A percentile compares a stretch with the other conserved stretches of the same genome.
These are phyloP conservation scores for Boletellus emodensis DNA, from an alignment of 768 basidiomycete species.

Conservation along the genomic window DNA sequence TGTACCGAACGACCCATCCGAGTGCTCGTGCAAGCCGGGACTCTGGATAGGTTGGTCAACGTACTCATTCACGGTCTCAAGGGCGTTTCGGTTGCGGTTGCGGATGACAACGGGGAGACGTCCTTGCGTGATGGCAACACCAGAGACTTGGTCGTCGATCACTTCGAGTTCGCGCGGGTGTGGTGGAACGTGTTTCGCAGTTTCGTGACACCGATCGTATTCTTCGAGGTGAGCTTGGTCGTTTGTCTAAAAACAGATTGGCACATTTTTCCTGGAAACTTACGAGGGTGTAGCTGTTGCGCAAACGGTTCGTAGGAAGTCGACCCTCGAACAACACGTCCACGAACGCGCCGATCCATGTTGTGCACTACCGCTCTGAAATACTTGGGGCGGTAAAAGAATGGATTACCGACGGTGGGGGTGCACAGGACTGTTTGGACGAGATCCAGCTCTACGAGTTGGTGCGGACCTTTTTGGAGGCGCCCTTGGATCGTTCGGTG, in stretches of 20 bases:
- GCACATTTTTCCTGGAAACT: background rate
- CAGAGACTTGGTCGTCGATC: constrained; percentile 67
- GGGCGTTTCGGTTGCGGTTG: constrained; percentile 73
- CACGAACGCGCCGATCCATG: constrained; percentile 42
- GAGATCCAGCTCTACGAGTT: constrained; percentile 60
- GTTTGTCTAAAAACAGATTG: background rate
- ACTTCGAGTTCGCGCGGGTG: constrained; percentile 64
- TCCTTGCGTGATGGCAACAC: constrained; percentile 71
- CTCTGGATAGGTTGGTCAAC: constrained; percentile 67
- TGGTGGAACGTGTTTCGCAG: constrained; percentile 87
- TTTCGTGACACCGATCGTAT: constrained; percentile 74
- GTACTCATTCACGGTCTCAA: constrained; percentile 75
- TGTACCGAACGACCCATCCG: constrained; percentile 70
- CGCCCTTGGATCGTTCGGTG: constrained; percentile 48
- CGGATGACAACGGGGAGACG: constrained; percentile 87
- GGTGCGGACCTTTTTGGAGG: constrained; percentile 57
- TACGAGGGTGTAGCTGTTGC: constrained; percentile 50
- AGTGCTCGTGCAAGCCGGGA: constrained; percentile 75
- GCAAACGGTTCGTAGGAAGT: constrained; percentile 65
- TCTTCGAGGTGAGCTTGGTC: constrained; percentile 66
- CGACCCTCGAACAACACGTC: constrained; percentile 41
- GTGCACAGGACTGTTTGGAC: constrained; percentile 76
- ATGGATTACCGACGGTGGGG: constrained; percentile 71
- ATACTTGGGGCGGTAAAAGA: constrained; percentile 63
- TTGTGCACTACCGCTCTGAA: constrained; percentile 52